Percentiles rank a stretch among this genome's conserved stretches.
Conservation (phyloP, 1,139 yeast species). For the Scheffersomyces segobiensis region DNA sequence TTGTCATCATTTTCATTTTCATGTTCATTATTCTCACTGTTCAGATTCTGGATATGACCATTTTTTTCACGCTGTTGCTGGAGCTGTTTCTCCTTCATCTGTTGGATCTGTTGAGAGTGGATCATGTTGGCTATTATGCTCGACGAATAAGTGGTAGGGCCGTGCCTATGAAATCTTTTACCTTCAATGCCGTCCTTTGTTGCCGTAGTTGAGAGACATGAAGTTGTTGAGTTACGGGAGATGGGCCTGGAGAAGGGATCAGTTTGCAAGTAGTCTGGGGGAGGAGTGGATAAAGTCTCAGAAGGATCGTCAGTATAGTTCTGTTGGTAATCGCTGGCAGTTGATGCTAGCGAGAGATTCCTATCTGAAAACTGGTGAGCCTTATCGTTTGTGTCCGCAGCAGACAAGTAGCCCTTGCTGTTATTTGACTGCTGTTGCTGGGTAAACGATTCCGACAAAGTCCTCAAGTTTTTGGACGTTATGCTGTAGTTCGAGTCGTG, state of each 20-base stretch:
- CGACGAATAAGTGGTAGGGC: constrained; percentile 38
- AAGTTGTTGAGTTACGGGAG: constrained; percentile 62
- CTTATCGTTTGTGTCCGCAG: neutral
- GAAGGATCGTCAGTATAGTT: constrained; percentile 1
- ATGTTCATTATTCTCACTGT: neutral
- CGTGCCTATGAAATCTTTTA: constrained; percentile 46
- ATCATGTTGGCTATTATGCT: constrained; percentile 36
- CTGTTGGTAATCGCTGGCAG: constrained; percentile 25
- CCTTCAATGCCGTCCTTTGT: constrained; percentile 76
- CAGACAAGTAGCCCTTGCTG: constrained; percentile 1
- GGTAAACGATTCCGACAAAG: constrained; percentile 5
- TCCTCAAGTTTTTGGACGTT: constrained; percentile 22
- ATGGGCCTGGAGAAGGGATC: constrained; percentile 49
- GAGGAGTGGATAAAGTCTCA: constrained; percentile 8
- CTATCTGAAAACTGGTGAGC: constrained; percentile 11
- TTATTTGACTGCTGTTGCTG: constrained; percentile 2
- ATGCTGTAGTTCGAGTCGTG: constrained; percentile 23
- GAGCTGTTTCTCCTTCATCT: constrained; percentile 1
- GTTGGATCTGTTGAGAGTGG: constrained; percentile 19
- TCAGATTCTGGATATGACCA: neutral
- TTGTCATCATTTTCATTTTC: neutral
- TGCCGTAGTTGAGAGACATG: constrained; percentile 69
- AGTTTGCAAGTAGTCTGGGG: constrained; percentile 5
- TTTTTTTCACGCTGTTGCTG: neutral
- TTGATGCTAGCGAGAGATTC: constrained; percentile 28